Percentiles rank a stretch among this genome's conserved stretches.
Evolutionary conservation across 257 asterid species (phyloP).

Genomic region (Mitragyna speciosa): DNA sequence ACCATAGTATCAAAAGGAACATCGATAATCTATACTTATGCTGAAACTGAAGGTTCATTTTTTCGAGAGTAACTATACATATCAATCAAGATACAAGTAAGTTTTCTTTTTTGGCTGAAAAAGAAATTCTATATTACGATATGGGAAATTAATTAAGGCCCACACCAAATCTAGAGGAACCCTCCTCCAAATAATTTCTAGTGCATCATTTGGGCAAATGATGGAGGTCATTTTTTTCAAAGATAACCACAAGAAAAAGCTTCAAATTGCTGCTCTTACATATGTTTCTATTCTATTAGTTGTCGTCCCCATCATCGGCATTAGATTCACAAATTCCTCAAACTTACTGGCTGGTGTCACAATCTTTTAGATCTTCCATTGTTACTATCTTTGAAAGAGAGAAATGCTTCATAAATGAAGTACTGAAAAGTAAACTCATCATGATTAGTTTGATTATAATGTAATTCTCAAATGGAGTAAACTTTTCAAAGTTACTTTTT

Average conservation of each 20-base stretch:
- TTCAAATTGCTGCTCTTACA: background rate
- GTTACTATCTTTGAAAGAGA: background rate
- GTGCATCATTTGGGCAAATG: background rate
- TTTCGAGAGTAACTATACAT: background rate
- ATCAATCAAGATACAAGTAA: background rate
- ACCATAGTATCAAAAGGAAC: background rate
- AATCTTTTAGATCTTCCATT: background rate
- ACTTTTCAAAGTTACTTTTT: conserved; percentile 8
- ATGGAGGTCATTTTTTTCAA: background rate
- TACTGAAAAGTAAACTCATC: background rate
- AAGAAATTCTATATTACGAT: too few species aligned
- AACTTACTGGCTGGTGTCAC: background rate
- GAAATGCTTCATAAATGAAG: background rate
- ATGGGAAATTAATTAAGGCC: background rate
- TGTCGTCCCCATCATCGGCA: background rate
- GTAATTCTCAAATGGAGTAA: background rate
- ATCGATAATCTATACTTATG: too few species aligned
- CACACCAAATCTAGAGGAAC: conserved; percentile 10
- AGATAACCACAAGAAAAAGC: conserved; percentile 14
- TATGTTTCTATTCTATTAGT: background rate
- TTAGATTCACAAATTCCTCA: conserved; percentile 9
- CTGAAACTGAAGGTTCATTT: too few species aligned
- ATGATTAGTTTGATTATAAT: conserved; percentile 6
- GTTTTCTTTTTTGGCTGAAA: too few species aligned
- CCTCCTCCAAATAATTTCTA: background rate